Evolutionary conservation across 768 basidiomycete species (phyloP), one percentile per base, ranked within the genome.

Genomic region (Tubosaeta sp.): DNA sequence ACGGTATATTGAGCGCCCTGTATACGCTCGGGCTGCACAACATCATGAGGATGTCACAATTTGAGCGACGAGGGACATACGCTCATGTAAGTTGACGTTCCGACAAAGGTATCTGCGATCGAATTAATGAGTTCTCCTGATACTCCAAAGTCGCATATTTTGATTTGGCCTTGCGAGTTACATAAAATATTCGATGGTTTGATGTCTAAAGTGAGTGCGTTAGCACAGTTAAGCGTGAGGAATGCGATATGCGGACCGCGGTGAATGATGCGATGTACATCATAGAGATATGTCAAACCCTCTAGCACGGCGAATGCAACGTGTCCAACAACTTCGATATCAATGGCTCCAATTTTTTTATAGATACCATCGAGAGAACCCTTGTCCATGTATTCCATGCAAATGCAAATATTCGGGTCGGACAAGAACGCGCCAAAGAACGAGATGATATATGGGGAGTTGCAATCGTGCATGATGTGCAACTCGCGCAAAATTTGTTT

Each of bases 51-150:
- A 31, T 45, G 43, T 63, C 53, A 50, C 52, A 29, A 58, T 51
- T 38, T 43, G 45, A 43, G 33, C 37, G 39, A 43, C 38, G 48
- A 42, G 19, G 51, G 43, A 82, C 86, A 65, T 71, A 98, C 97
- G 61, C 97, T 98, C 95, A 98, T 99, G 69, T 99, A 99, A 5
- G 95, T 98, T 56, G 91, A 94, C 13, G 97, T 99, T 27, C 97
- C 95, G 35, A 99, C 97, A 66, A 98, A 99, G 1, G 97, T 98
- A 72, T 98, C 95, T 34, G 97, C 97, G 57, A 98, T 95, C 8
- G 92, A 95, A 72, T 98, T 98, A 73, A 98, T 95, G 62, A 99
- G 80, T 69, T 99, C 97, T 32, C 97, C 97, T 1, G 95, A 97
- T 7, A 99, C 97, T 35, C 97, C 97, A 68, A 98, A 99, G 71